A percentile compares a stretch with the other conserved stretches of the same genome.
These are phyloP conservation scores for Rhynchospora pubera DNA, from an alignment of 176 grass and related monocot genomes.

Conservation along the genomic window DNA sequence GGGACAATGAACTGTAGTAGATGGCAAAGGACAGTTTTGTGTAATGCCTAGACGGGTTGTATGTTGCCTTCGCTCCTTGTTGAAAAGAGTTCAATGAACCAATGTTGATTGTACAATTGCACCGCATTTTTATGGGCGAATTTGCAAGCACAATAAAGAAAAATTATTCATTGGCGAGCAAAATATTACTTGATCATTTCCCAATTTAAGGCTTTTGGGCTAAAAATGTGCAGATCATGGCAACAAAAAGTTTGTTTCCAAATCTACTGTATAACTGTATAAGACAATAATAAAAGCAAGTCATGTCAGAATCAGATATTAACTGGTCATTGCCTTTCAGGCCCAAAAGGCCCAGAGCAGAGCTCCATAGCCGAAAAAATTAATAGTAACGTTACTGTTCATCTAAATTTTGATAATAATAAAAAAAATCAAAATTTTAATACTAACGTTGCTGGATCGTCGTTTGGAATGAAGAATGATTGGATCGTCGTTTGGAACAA, in stretches of 20 bases:
- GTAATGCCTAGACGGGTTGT: background rate
- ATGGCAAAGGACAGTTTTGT: background rate
- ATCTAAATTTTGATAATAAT: too few species aligned
- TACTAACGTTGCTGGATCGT: too few species aligned
- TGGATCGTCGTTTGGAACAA: too few species aligned
- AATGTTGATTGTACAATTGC: background rate
- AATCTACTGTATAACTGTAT: background rate
- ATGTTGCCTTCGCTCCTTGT: background rate
- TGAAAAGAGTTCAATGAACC: background rate
- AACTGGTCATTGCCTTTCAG: background rate
- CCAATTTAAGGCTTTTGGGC: background rate
- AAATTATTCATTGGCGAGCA: background rate
- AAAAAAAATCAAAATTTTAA: too few species aligned
- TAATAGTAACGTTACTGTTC: too few species aligned
- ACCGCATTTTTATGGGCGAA: background rate
- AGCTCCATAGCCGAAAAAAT: too few species aligned
- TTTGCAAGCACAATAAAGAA: background rate
- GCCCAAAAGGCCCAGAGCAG: background rate
- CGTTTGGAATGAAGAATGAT: too few species aligned
- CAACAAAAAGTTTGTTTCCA: background rate
- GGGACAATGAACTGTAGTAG: background rate
- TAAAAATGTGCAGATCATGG: background rate
- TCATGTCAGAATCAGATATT: background rate
- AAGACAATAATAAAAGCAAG: background rate
- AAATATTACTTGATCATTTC: background rate